Evolutionary conservation across 2,329 filamentous ascomycete genomes (phyloP), one percentile per base, ranked within the genome.

Genomic region (Ophiosphaerella korrae): DNA sequence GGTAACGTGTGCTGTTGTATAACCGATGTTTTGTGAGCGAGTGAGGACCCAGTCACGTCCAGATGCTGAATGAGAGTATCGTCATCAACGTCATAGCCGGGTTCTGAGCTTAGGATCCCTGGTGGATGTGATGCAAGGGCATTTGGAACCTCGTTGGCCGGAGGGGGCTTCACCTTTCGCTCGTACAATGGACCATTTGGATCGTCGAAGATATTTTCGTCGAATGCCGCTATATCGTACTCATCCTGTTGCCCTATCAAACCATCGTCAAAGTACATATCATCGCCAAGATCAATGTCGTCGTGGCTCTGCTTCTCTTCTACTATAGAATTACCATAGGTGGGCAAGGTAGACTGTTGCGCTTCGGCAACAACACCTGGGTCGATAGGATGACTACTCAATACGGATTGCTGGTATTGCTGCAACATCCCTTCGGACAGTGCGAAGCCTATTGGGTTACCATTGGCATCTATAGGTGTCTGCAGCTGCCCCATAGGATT

Each of bases 121-220:
- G 52, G 48, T 2, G 62, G 56, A 32, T 68, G 54, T 3, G 62
- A 55, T 7, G 55, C 47, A 3, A 60, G 58, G 23, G 54, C 24
- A 42, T 42, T 57, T 5, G 50, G 35, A 9, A 51, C 23, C 12
- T 63, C 56, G 37, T 68, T 63, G 1, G 42, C 38, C 2, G 60
- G 50, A 5, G 64, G 56, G 16, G 55, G 45, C 45, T 66, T 71
- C 14, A 65, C 52, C 39, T 69, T 72, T 81, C 12, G 85, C 85
- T 88, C 79, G 29, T 70, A 74, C 6, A 75, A 47, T 7, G 67
- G 73, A 16, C 69, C 63, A n/a, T 62, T 48, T 2, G 74, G 74
- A 46, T 85, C 79, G 57, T 91, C 88, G 64, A 91, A 90, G 12
- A 90, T 80, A 5, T 85, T 87, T 67, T 91, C 88, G 53, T 91